Conservation (phyloP, 2,329 filamentous ascomycete genomes). For the Colletotrichum kahawae region DNA sequence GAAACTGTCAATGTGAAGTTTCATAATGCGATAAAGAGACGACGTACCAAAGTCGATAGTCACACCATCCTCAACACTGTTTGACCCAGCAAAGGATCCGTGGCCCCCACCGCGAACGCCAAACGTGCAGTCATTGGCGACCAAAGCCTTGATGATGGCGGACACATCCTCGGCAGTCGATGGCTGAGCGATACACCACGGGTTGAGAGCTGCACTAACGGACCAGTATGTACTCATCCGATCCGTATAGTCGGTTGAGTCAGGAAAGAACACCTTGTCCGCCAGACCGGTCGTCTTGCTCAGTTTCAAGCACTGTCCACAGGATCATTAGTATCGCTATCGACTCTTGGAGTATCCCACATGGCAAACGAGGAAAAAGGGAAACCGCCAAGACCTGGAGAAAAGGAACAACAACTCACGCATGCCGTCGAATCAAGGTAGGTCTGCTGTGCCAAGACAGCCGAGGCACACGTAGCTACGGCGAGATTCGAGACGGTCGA, state of each 20-base stretch:
- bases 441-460: neutral
- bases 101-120: conserved; percentile 45
- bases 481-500: accelerated
- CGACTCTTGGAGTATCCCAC: neutral
- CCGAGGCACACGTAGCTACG: neutral
- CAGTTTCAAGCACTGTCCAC: conserved; percentile 31
- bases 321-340: neutral
- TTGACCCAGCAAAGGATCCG: conserved; percentile 34
- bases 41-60: conserved; percentile 38
- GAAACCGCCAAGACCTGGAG: neutral
- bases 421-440: neutral
- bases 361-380: neutral
- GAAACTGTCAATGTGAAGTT: neutral
- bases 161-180: conserved; percentile 39
- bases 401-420: neutral
- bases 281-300: conserved; percentile 25
- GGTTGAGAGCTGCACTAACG: conserved; percentile 35
- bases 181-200: conserved; percentile 41
- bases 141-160: conserved; percentile 36
- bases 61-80: conserved; percentile 40
- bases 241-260: conserved; percentile 29
- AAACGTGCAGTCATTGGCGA: conserved; percentile 35
- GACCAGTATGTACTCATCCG: conserved; percentile 42
- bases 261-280: conserved; percentile 33
- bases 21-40: neutral